These are phyloP conservation scores for Geotrichum cucujoidarum DNA, from an alignment of 1,139 yeast genomes.

Conservation along the genomic window DNA sequence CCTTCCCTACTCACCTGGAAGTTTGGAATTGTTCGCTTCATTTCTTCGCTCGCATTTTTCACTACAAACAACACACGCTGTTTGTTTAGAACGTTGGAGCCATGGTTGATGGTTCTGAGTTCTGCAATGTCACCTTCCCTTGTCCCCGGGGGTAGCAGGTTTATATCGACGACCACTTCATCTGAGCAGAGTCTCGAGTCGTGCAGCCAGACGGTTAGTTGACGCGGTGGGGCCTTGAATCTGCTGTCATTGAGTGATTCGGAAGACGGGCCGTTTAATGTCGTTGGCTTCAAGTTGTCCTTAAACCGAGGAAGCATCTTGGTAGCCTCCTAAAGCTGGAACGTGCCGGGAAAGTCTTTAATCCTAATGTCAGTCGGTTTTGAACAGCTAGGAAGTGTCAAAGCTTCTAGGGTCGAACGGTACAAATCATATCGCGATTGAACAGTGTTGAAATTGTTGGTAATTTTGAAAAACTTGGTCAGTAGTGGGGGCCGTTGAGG, in stretches of 20 bases:
- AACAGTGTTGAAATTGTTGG: too few species aligned
- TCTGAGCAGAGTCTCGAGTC: constrained; percentile 56
- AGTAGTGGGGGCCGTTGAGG: too few species aligned
- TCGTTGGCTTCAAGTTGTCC: too few species aligned
- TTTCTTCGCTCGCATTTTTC: constrained; percentile 37
- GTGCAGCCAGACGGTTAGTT: constrained; percentile 65
- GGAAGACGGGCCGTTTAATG: too few species aligned
- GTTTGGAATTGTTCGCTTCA: constrained; percentile 31
- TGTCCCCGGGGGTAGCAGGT: constrained; percentile 50
- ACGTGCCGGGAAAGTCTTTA: too few species aligned
- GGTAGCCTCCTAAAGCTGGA: too few species aligned
- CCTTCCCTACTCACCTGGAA: constrained; percentile 27
- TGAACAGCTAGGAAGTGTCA: too few species aligned
- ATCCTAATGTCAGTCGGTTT: too few species aligned
- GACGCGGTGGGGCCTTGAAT: constrained; percentile 10
- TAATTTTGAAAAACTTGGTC: too few species aligned
- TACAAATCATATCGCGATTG: too few species aligned
- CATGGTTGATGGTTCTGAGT: constrained; percentile 42
- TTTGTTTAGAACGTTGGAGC: constrained; percentile 15
- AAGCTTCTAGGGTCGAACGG: too few species aligned
- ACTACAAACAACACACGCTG: constrained; percentile 46
- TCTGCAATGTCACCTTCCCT: constrained; percentile 74
- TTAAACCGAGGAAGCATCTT: too few species aligned
- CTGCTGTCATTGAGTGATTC: background rate
- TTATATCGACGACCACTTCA: constrained; percentile 58